Base-by-base conservation (phyloP, 495 filamentous ascomycete species). In the Hypoxylon perforatum region DNA sequence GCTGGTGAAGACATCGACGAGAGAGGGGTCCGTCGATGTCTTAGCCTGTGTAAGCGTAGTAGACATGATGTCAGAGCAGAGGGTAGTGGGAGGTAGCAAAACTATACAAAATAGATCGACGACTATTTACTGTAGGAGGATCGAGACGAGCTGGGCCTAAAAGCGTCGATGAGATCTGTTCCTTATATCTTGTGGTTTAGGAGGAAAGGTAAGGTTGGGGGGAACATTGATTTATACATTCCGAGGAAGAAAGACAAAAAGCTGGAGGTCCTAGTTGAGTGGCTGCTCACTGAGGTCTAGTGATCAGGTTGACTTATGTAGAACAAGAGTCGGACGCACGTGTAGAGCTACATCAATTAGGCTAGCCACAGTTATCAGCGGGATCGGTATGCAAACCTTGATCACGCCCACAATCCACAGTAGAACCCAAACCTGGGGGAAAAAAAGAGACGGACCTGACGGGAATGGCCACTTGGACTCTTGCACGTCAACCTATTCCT, bases 41-140 rank as follows among this genome's bases (percentile, higher is more conserved):
- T 57, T 30, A 9, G 66, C 64, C 50, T 51, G 57, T 35, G 56
- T 63, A 36, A 68, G 59, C 39, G 50, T 64, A 19, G 22, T 22
- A 19, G 66, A 64, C 66, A 69, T 69, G 51, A 64, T 69, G 66
- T 53, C 55, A 64, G 66, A 69, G 61, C 7, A 53, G 50, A 51
- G 5, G 55, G 45, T 38, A 4, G 18, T 55, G 25, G 39, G 38
- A 55, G 4, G 33, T 4, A 47, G 39, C 11, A 57, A 56, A 49
- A 52, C 46, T 46, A 61, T 67, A 57, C 3, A 47, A n/a, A 61
- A 17, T 36, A 39, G 3, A 17, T n/a, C 5, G 33, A 57, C 28
- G 14, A 9, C 36, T 50, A n/a, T 63, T 6, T 57, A 22, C n/a
- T 30, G 38, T 50, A 55, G 11, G 23, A 38, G 23, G 49, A 54